These are phyloP conservation scores for Dioscorea alata DNA, from an alignment of 106 monocot genomes.

Conservation along the genomic window DNA sequence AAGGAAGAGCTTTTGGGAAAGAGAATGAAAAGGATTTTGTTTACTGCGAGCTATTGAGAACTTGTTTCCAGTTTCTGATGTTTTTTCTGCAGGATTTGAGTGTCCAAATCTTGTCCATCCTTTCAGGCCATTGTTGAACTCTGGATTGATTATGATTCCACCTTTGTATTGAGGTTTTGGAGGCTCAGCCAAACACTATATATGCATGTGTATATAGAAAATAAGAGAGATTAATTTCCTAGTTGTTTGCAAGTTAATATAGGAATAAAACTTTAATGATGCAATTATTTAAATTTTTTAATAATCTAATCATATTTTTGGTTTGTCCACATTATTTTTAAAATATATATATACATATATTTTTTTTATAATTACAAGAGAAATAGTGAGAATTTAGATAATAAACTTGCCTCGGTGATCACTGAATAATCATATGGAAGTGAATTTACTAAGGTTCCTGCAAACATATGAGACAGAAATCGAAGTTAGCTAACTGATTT, in stretches of 20 bases:
- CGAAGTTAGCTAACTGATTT: too few relatives aligned
- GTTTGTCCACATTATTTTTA: too few relatives aligned
- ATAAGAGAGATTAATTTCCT: background rate
- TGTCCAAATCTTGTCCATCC: conserved; percentile 48
- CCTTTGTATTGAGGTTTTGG: conserved; percentile 57
- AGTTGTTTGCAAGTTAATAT: background rate
- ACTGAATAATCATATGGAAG: conserved; percentile 70
- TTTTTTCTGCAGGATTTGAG: conserved; percentile 9
- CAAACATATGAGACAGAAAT: background rate
- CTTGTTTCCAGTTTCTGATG: conserved; percentile 27
- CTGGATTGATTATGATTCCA: conserved; percentile 54
- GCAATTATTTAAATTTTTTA: background rate
- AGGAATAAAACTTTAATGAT: background rate
- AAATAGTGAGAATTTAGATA: background rate
- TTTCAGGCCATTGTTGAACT: conserved; percentile 36
- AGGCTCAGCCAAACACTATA: conserved; percentile 59
- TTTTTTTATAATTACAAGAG: background rate
- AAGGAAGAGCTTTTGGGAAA: conserved; percentile 49
- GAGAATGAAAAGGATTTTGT: conserved; percentile 22
- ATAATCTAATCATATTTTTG: too few relatives aligned
- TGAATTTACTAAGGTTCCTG: conserved; percentile 21
- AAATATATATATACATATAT: background rate
- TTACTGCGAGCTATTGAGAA: conserved; percentile 18
- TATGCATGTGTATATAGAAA: background rate
- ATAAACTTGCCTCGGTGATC: conserved; percentile 39